These are phyloP conservation scores for Penicillium subrubescens DNA, from an alignment of 495 filamentous ascomycete genomes.

Conservation along the genomic window DNA sequence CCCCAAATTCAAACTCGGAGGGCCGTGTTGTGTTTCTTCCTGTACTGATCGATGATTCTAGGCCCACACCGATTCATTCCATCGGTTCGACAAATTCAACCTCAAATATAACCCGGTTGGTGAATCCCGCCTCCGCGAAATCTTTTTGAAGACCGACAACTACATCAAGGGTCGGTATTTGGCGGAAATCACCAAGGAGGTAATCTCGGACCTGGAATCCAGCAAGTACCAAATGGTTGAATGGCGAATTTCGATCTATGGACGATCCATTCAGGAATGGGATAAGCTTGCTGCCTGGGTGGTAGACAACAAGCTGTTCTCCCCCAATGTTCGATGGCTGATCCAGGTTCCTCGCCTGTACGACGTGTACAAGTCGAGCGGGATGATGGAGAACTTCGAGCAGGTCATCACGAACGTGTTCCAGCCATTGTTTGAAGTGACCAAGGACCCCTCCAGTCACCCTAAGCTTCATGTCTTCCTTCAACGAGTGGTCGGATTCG, in stretches of 20 bases:
- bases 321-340: constrained; percentile 96
- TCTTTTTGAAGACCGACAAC: constrained; percentile 98
- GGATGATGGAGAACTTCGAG: constrained; percentile 85
- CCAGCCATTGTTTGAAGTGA: constrained; percentile 92
- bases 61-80: constrained; percentile 97
- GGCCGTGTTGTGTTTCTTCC: neutral
- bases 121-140: constrained; percentile 90
- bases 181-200: constrained; percentile 96
- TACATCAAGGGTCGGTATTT: constrained; percentile 94
- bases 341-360: constrained; percentile 94
- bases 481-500: constrained; percentile 93
- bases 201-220: constrained; percentile 95
- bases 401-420: constrained; percentile 92
- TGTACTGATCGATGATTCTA: constrained; percentile 29
- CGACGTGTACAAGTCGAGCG: constrained; percentile 89
- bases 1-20: neutral
- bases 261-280: constrained; percentile 90
- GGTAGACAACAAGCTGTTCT: constrained; percentile 97
- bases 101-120: constrained; percentile 98
- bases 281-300: constrained; percentile 98
- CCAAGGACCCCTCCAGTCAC: constrained; percentile 80
- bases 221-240: constrained; percentile 99
- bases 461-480: constrained; percentile 94
- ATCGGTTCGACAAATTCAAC: constrained; percentile 99
- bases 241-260: constrained; percentile 97